Conservation (phyloP, 306 rosid genomes). For the Albizia julibrissin region DNA sequence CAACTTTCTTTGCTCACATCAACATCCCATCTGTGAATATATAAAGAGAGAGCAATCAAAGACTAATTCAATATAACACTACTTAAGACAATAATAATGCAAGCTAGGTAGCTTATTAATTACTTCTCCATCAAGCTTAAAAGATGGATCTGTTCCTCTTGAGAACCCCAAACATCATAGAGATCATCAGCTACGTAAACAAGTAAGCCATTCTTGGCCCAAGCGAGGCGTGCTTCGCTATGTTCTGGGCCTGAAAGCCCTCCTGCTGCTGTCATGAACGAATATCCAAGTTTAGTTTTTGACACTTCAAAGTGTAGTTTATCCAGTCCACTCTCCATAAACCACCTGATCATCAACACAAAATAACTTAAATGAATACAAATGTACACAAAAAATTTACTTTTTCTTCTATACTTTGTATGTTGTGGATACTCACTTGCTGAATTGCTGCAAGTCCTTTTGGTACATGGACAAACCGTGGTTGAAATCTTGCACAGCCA, state of each 20-base stretch:
- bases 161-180: slow-evolving; percentile 55
- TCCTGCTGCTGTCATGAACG: not conserved
- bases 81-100: not conserved
- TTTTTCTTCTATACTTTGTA: no score
- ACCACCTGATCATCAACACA: not conserved
- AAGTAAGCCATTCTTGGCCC: slow-evolving; percentile 56
- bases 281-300: not conserved
- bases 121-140: slow-evolving; percentile 53
- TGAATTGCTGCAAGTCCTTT: not conserved
- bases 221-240: slow-evolving; percentile 54
- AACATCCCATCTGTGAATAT: slow-evolving; percentile 51
- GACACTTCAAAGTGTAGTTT: not conserved
- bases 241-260: slow-evolving; percentile 33
- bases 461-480: not conserved
- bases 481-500: not conserved
- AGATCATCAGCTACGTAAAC: slow-evolving; percentile 54
- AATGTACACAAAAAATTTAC: no score
- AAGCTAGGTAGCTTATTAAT: not conserved
- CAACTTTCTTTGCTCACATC: slow-evolving; percentile 44
- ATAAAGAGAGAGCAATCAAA: not conserved
- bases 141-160: slow-evolving; percentile 48
- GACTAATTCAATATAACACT: not conserved
- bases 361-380: no score
- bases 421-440: not conserved
- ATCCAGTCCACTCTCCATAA: not conserved